Evolutionary conservation across 805 yeast species (phyloP).

Genomic region (Cyberlindnera veronae): DNA sequence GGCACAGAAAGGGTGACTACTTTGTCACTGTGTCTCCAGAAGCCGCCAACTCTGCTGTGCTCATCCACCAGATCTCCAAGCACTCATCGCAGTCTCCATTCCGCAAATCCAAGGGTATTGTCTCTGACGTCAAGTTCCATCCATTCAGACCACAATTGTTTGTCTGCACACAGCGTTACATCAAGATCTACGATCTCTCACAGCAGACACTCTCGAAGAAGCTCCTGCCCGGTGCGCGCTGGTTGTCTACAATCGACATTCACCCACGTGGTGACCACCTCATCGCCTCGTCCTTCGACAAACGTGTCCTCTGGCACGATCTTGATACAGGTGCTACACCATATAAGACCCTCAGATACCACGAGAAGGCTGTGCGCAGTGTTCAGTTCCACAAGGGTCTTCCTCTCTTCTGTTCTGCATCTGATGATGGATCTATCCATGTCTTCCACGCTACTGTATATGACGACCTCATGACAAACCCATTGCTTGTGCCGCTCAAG

Average conservation of each 20-base stretch:
- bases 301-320: conserved; percentile 97
- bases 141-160: conserved; percentile 92
- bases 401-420: conserved; percentile 91
- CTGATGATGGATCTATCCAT: conserved; percentile 91
- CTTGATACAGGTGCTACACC: conserved; percentile 85
- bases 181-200: conserved; percentile 86
- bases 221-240: conserved; percentile 91
- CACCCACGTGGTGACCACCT: conserved; percentile 97
- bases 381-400: conserved; percentile 83
- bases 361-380: conserved; percentile 88
- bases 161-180: conserved; percentile 90
- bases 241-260: conserved; percentile 87
- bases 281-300: conserved; percentile 88
- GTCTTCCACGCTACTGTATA: conserved; percentile 96
- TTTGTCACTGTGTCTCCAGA: conserved; percentile 97
- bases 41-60: conserved; percentile 79
- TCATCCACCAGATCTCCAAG: conserved; percentile 91
- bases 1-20: conserved; percentile 98
- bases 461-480: conserved; percentile 93
- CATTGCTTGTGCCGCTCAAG: conserved; percentile 92
- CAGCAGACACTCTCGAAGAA: conserved; percentile 82
- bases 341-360: conserved; percentile 92
- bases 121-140: conserved; percentile 95
- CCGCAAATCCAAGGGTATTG: conserved; percentile 86
- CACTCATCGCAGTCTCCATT: conserved; percentile 96